phyloP scores from a whole-genome alignment of 2,329 filamentous ascomycete species.

The Aureobasidium sp. region DNA sequence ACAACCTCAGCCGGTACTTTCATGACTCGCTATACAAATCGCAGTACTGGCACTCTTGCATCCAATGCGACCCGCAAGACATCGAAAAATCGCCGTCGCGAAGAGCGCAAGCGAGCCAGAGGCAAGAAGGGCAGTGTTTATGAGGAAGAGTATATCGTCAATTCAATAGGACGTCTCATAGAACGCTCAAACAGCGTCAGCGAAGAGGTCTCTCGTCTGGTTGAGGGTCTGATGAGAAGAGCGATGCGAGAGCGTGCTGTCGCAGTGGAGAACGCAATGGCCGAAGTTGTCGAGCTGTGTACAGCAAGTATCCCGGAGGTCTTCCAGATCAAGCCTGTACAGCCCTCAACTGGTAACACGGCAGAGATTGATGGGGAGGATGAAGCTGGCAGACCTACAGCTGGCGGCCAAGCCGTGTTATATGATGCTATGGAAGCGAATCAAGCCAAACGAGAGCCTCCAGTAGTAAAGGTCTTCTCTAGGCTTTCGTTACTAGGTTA shows the following conservation, averaged over 20 bases:
- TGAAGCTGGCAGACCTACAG: conserved; percentile 19
- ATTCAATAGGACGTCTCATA: conserved; percentile 73
- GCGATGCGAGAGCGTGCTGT: conserved; percentile 82
- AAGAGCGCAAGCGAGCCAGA: conserved; percentile 89
- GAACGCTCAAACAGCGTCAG: conserved; percentile 70
- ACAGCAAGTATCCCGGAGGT: conserved; percentile 61
- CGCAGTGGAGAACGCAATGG: conserved; percentile 66
- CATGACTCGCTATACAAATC: conserved; percentile 86
- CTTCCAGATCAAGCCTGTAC: conserved; percentile 42
- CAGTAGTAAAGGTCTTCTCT: conserved; percentile 47
- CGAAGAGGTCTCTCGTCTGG: conserved; percentile 65
- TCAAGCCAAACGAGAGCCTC: conserved; percentile 36
- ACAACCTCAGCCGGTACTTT: conserved; percentile 69
- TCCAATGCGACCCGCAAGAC: conserved; percentile 72
- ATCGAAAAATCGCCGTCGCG: conserved; percentile 76
- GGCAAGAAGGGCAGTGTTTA: conserved; percentile 97
- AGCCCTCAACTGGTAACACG: not conserved
- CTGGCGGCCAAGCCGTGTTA: conserved; percentile 40
- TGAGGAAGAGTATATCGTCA: conserved; percentile 94
- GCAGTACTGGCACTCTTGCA: conserved; percentile 60
- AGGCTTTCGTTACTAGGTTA: conserved; percentile 36
- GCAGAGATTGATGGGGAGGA: conserved; percentile 17
- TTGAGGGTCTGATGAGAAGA: conserved; percentile 69
- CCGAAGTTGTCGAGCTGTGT: conserved; percentile 67
- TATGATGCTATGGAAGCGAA: conserved; percentile 38